Evolutionary conservation across 1,139 yeast species (phyloP).

Genomic region (Spencermartinsiella ligniputridi): DNA sequence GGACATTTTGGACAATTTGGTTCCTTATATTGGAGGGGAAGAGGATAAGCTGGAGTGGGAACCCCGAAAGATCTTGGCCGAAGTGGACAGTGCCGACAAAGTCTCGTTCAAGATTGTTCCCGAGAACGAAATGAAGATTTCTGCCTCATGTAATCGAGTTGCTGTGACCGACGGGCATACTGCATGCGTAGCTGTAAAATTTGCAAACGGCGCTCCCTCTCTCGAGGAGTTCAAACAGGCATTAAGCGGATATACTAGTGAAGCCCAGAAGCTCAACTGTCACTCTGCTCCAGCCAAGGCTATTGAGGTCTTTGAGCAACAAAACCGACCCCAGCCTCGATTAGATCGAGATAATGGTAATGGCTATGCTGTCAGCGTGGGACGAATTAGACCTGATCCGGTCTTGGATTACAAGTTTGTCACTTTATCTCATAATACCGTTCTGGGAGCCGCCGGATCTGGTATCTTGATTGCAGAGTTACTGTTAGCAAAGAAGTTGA

Average conservation of each 20-base stretch:
- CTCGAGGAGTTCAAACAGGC: constrained; percentile 71
- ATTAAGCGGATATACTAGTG: constrained; percentile 74
- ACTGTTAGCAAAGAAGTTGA: constrained; percentile 67
- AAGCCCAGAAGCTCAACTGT: constrained; percentile 72
- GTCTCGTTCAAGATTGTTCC: constrained; percentile 56
- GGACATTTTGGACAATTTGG: constrained; percentile 88
- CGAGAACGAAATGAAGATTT: constrained; percentile 71
- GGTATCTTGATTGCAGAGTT: constrained; percentile 95
- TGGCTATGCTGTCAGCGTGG: constrained; percentile 94
- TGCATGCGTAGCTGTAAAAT: constrained; percentile 84
- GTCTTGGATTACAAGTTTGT: constrained; percentile 95
- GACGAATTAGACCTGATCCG: constrained; percentile 90
- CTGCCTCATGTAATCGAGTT: constrained; percentile 96
- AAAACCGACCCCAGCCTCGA: constrained; percentile 97
- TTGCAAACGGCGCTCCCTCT: constrained; percentile 80
- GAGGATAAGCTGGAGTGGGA: constrained; percentile 99
- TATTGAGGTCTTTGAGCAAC: constrained; percentile 85
- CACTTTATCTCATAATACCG: constrained; percentile 90
- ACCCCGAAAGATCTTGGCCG: constrained; percentile 76
- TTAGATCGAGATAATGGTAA: constrained; percentile 92
- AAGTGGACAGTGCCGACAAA: constrained; percentile 47
- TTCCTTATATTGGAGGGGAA: constrained; percentile 94
- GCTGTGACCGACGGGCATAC: constrained; percentile 98
- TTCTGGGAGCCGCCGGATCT: constrained; percentile 99
- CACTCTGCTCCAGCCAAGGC: constrained; percentile 90